phyloP scores from a whole-genome alignment of 768 basidiomycete species.

The Mycena metata region DNA sequence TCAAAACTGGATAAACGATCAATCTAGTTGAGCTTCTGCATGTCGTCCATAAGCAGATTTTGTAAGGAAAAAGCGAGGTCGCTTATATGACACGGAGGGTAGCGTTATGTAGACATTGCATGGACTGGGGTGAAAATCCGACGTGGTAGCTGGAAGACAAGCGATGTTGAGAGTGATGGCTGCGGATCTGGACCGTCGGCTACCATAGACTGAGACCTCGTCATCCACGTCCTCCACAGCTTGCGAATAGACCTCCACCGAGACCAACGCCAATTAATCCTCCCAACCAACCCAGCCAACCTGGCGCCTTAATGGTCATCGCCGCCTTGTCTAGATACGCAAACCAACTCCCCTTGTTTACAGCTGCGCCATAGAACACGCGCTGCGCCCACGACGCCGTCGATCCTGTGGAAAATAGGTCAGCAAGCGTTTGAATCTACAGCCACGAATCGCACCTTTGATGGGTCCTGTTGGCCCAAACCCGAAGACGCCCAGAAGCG shows the following conservation, averaged over 20 bases:
- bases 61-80: too few species aligned
- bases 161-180: too few species aligned
- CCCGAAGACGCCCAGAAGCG: slow-evolving; percentile 51
- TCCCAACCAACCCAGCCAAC: slow-evolving; percentile 16
- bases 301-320: slow-evolving; percentile 12
- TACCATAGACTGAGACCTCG: too few species aligned
- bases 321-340: slow-evolving; percentile 23
- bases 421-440: neutral
- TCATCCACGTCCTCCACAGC: too few species aligned
- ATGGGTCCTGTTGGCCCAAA: slow-evolving; percentile 51
- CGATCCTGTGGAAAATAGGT: slow-evolving; percentile 45
- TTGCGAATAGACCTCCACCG: neutral
- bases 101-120: too few species aligned
- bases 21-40: too few species aligned
- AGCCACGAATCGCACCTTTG: slow-evolving; percentile 43
- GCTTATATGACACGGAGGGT: too few species aligned
- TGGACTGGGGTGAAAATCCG: too few species aligned
- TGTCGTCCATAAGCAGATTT: too few species aligned
- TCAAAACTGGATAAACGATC: too few species aligned
- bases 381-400: slow-evolving; percentile 53
- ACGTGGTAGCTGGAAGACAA: too few species aligned
- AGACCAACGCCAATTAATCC: slow-evolving; percentile 5
- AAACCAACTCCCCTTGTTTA: slow-evolving; percentile 52
- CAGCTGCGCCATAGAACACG: slow-evolving; percentile 49
- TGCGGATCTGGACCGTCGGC: too few species aligned